Base-by-base conservation (phyloP, 2,329 filamentous ascomycete genomes). In the Geoglossum cookeanum region DNA sequence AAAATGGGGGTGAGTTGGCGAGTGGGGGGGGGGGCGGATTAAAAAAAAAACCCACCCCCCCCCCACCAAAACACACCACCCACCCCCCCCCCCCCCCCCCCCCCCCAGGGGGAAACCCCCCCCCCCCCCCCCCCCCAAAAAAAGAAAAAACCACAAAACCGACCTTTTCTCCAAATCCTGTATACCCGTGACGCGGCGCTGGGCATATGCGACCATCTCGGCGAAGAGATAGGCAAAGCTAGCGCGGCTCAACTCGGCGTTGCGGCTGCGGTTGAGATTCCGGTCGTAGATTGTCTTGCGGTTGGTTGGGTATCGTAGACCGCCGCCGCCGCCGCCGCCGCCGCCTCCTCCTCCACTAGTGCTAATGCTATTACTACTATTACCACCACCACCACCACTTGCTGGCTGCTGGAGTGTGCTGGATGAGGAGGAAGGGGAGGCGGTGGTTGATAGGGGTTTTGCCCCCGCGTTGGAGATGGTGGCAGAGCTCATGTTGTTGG, bases 211-310 rank as follows among this genome's bases (percentile, higher is more conserved):
- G 55, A 98, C 90, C 86, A 97, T 95, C 74, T 96, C 91, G 60
- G 85, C 84, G 68, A 98, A 97, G 59, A 98, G 77, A 70, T 94
- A 97, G 47, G 92, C 91, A 71, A 98, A 97, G 71, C 87, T 89
- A 9, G 92, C 81, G 67, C 94, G 85, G 69, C 89, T 95, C 63
- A 94, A 80, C 75, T 97, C 91, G 59, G 86, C 80, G 64, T 86
- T 87, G 69, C 88, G 87, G 64, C 83, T 85, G 62, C 92, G 85
- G 72, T 96, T 96, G 60, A 97, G 76, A 60, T 94, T 89, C 57
- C 92, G 81, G 75, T 96, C 89, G 75, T 97, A 98, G 74, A 98
- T 97, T 62, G 89, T 95, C 74, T 97, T 97, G 74, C 89, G 88
- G 70, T 83, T 94, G 58, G 87, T 87, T 53, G 92, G 91, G 66